phyloP scores from a whole-genome alignment of 805 yeast species.

The Kodamaea jinghongensis region DNA sequence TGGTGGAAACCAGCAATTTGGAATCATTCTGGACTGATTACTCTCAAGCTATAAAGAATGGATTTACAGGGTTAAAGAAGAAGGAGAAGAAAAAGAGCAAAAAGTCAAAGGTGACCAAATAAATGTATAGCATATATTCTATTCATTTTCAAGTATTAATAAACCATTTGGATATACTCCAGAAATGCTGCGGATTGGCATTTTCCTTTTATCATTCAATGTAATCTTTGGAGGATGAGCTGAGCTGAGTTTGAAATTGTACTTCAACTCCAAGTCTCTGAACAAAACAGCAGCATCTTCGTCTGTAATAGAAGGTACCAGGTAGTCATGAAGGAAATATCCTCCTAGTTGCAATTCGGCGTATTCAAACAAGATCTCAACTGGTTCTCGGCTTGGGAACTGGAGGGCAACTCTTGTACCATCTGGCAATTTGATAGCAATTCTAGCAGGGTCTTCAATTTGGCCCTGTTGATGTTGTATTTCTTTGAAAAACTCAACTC shows the following conservation, averaged over 20 bases:
- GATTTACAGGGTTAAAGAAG: slow-evolving; percentile 74
- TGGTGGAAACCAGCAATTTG: slow-evolving; percentile 58
- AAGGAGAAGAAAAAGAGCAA: slow-evolving; percentile 77
- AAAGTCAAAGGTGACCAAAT: slow-evolving; percentile 40
- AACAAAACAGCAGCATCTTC: slow-evolving; percentile 24
- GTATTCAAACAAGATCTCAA: slow-evolving; percentile 33
- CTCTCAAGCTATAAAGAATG: slow-evolving; percentile 63
- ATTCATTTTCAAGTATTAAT: slow-evolving; percentile 51
- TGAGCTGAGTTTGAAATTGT: slow-evolving; percentile 31
- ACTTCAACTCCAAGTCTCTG: slow-evolving; percentile 22
- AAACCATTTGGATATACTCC: slow-evolving; percentile 42
- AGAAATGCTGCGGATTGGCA: slow-evolving; percentile 60
- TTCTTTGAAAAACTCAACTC: slow-evolving; percentile 27
- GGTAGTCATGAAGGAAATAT: slow-evolving; percentile 32
- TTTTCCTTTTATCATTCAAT: slow-evolving; percentile 36
- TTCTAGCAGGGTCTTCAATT: slow-evolving; percentile 43
- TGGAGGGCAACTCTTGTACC: slow-evolving; percentile 53
- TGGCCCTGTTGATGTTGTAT: slow-evolving; percentile 15
- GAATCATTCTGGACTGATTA: slow-evolving; percentile 78
- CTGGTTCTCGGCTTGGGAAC: slow-evolving; percentile 28
- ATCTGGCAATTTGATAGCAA: slow-evolving; percentile 65
- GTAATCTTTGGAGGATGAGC: slow-evolving; percentile 38
- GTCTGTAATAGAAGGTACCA: slow-evolving; percentile 18
- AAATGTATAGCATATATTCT: slow-evolving; percentile 6
- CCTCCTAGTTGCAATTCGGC: slow-evolving; percentile 37